Evolutionary conservation across 805 yeast genomes (phyloP).

Genomic region (Candida lessepsii): DNA sequence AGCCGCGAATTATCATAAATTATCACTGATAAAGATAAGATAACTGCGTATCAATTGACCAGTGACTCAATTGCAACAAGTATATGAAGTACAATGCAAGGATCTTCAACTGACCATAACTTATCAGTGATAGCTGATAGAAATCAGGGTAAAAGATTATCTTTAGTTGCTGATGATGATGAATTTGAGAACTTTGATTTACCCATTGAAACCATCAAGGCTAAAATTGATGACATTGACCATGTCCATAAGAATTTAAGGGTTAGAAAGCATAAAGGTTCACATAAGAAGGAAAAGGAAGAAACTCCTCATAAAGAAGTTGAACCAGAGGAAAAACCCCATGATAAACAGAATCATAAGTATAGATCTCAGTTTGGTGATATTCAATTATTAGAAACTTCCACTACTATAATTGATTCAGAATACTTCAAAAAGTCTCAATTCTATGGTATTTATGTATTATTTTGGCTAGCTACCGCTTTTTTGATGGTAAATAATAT

Average conservation of each 20-base stretch:
- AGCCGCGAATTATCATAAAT: no score
- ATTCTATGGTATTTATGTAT: conserved; percentile 78
- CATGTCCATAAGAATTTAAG: conserved; percentile 8
- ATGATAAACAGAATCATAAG: conserved; percentile 10
- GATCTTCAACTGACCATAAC: conserved; percentile 16
- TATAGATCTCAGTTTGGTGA: conserved; percentile 56
- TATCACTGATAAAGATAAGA: no score
- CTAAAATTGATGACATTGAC: conserved; percentile 14
- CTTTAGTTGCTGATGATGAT: conserved; percentile 13
- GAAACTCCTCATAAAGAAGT: background rate
- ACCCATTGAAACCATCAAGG: conserved; percentile 4
- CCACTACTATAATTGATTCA: conserved; percentile 55
- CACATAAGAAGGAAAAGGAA: background rate
- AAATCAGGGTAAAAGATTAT: conserved; percentile 18
- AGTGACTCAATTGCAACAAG: conserved; percentile 1
- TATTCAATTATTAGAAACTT: conserved; percentile 40
- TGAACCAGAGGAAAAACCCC: no score
- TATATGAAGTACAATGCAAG: conserved; percentile 9
- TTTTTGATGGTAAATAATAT: conserved; percentile 53
- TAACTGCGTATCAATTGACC: no score
- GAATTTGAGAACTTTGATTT: background rate
- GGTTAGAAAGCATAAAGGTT: conserved; percentile 3
- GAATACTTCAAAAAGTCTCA: conserved; percentile 42
- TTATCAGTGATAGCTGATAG: conserved; percentile 18
- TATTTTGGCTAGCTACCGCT: conserved; percentile 71